Evolutionary conservation across 2,329 filamentous ascomycete species (phyloP), one percentile per base, ranked within the genome.

Genomic region (Tolypocladium sp.): DNA sequence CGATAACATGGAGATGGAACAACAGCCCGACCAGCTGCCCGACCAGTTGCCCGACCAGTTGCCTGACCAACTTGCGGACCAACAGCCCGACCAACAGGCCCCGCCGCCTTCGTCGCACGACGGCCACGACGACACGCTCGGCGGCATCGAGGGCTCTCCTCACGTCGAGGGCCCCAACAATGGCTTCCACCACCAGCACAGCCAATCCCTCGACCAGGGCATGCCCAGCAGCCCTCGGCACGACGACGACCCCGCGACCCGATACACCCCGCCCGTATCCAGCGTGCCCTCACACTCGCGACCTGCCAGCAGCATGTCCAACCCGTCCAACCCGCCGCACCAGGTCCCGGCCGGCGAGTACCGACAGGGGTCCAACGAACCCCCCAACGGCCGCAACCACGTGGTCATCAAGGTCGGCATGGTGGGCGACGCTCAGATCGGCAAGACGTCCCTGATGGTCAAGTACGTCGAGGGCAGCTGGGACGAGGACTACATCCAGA

Each of bases 401-500:
- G 94, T 99, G 42, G 94, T 99, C 59, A 97, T 99, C 81, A 99
- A 99, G 77, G 94, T 99, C 57, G 94, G 94, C 70, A 99, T 99
- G 94, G 94, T 99, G 53, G 94, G 94, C 54, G 94, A 99, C 77
- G 94, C 94, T 60, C 94, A 99, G 76, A 99, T 99, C 67, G 94
- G 94, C 71, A 99, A 99, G 83, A 99, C 94, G 22, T 97, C 92
- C 64, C 77, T 99, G 71, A 99, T 99, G 94, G 94, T 99, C 70
- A 99, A 99, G 75, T 99, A 99, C 71, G 94, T 99, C 59, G 94
- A 99, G 77, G 94, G 94, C 61, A 97, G 92, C 76, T 99, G 94
- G 92, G 94, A 99, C 74, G 94, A 99, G 77, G 94, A 99, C 74
- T 99, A 99, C 75, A 99, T 99, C 70, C 94, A 99, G 77, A 99